Evolutionary conservation across 2,329 filamentous ascomycete genomes (phyloP).

Genomic region (Colletotrichum destructivum): DNA sequence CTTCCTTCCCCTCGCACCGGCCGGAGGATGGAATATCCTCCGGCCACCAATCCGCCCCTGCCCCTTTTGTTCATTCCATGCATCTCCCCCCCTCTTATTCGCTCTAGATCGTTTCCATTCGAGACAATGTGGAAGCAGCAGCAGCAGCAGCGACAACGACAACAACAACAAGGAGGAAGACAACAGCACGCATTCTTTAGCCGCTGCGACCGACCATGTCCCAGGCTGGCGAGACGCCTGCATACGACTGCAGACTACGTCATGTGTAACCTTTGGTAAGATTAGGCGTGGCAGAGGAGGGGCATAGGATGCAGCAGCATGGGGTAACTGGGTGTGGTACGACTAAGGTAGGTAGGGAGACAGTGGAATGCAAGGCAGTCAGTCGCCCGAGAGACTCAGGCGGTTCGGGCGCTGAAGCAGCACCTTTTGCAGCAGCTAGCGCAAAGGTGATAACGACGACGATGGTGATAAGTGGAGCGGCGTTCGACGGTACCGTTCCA

Average conservation of each 20-base stretch:
- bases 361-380: background rate
- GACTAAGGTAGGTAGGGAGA: too few species aligned
- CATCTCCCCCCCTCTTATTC: background rate
- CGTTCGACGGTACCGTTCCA: conserved; percentile 4
- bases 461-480: conserved; percentile 23
- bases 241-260: conserved; percentile 38
- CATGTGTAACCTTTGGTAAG: conserved; percentile 28
- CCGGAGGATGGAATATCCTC: conserved; percentile 32
- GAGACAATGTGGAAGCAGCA: conserved; percentile 23
- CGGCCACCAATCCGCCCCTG: background rate
- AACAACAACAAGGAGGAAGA: background rate
- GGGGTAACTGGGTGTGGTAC: background rate
- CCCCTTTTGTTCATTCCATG: conserved; percentile 5
- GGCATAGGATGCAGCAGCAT: background rate
- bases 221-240: conserved; percentile 31
- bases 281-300: conserved; percentile 10
- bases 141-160: background rate
- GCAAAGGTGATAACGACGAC: conserved; percentile 1
- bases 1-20: conserved; percentile 43
- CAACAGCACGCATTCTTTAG: background rate
- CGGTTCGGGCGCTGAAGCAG: background rate
- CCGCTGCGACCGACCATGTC: conserved; percentile 7
- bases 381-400: background rate
- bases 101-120: conserved; percentile 23
- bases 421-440: background rate